Conservation (phyloP, 495 filamentous ascomycete genomes). For the Choiromyces venosus region DNA sequence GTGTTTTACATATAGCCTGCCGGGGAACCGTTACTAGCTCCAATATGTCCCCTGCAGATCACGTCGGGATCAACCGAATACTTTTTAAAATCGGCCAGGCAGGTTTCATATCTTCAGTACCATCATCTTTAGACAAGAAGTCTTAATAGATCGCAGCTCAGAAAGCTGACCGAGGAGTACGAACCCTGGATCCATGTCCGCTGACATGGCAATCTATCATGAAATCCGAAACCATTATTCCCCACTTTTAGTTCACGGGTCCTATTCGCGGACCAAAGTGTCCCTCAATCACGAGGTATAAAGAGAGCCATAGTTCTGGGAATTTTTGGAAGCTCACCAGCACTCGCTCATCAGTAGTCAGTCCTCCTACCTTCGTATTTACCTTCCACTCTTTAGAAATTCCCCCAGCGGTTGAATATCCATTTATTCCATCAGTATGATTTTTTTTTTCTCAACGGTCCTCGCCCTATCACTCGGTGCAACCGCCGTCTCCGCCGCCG, state of each 20-base stretch:
- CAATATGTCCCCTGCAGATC: no score
- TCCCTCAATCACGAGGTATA: not conserved
- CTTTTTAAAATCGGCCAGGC: no score
- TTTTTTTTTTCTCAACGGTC: not conserved
- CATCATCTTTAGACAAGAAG: no score
- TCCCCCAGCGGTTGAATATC: not conserved
- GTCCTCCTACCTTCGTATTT: not conserved
- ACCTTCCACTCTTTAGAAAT: not conserved
- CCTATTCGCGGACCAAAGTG: not conserved
- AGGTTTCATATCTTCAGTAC: no score
- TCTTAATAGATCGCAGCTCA: no score
- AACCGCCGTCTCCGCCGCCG: conserved; percentile 13
- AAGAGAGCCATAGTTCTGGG: not conserved
- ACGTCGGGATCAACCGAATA: no score
- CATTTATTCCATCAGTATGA: not conserved
- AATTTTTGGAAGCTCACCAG: not conserved
- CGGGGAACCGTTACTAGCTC: not conserved
- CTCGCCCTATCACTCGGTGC: conserved; percentile 12
- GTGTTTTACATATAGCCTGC: not conserved
- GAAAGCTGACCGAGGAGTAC: no score
- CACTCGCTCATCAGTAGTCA: not conserved
- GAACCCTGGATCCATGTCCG: no score
- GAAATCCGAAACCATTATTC: not conserved
- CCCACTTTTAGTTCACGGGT: not conserved
- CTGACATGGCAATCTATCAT: not conserved